Conservation (phyloP, 2,329 filamentous ascomycete genomes). For the Aspergillus transmontanensis region DNA sequence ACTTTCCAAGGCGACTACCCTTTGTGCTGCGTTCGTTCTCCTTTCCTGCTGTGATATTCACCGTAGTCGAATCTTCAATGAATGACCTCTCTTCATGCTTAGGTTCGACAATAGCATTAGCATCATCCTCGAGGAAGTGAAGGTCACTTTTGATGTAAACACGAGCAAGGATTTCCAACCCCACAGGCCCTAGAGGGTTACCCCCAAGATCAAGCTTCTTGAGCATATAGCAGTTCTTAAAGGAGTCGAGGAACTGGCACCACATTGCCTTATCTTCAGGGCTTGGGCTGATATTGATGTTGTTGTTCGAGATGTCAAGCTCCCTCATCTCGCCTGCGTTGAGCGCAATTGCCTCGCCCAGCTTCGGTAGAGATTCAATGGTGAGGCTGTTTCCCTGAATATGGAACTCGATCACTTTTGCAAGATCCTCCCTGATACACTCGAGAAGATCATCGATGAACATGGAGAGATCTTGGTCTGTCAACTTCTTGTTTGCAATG, state of each 20-base stretch:
- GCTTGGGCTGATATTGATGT: conserved; percentile 40
- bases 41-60: conserved; percentile 18
- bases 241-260: conserved; percentile 48
- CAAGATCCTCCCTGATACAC: conserved; percentile 37
- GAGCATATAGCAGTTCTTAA: conserved; percentile 46
- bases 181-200: conserved; percentile 45
- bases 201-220: conserved; percentile 49
- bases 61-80: conserved; percentile 9
- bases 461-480: conserved; percentile 47
- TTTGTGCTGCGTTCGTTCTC: conserved; percentile 18
- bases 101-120: conserved; percentile 20
- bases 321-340: conserved; percentile 49
- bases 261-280: conserved; percentile 43
- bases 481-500: conserved; percentile 48
- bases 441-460: conserved; percentile 47
- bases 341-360: conserved; percentile 46
- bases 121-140: conserved; percentile 34
- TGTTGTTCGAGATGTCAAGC: conserved; percentile 51
- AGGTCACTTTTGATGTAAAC: conserved; percentile 44
- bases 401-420: conserved; percentile 51
- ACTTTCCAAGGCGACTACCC: conserved; percentile 16
- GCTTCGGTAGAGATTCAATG: conserved; percentile 40
- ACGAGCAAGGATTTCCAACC: conserved; percentile 49
- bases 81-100: neutral
- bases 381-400: conserved; percentile 50